Evolutionary conservation across 1,139 yeast species (phyloP), one percentile per base, ranked within the genome.

Genomic region (Geotrichum histeridarum): DNA sequence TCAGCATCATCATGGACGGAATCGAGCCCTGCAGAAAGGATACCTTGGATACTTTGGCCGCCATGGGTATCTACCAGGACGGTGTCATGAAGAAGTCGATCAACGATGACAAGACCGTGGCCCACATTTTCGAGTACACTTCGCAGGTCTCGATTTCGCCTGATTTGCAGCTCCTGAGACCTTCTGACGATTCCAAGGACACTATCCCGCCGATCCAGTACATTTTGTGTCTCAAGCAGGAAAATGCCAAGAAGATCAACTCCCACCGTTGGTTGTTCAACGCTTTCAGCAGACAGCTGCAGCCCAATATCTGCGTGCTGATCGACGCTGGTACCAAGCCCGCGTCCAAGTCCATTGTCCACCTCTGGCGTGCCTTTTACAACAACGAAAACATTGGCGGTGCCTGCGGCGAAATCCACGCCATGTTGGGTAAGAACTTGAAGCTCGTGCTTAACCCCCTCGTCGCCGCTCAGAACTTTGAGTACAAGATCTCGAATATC

Each of bases 261-360:
- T 89, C 96, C 0, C 99, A 93, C 68, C 81, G 98, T 68, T 93
- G 99, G 99, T 81, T 94, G n/a, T 87, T 93, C 70, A 90, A 93
- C 67, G 97, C 95, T 0, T 84, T 93, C 65, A 91, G 96, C 61
- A 88, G 93, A 36, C 77, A 84, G 42, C 74, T 93, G 59, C 84
- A 89, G 57, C 98, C 99, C 2, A 87, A 88, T 60, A 90, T 91
- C 27, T 83, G 91, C 44, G 81, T 89, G 2, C 74, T 93, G 51
- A 73, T 93, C 51, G 99, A 93, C 74, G 98, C 95, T 1, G 99
- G 99, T 59, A 93, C 99, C 0, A 86, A 86, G 70, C 97, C 99
- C 3, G 90, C 89, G 48, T 36, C 80, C 58, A 86, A 84, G 62
- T 88, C 96, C 0, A 77, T 90, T 37, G 86, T 88, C 65, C 83